Base-by-base conservation (phyloP, 176 grass and related monocot species). In the Ananas comosus region DNA sequence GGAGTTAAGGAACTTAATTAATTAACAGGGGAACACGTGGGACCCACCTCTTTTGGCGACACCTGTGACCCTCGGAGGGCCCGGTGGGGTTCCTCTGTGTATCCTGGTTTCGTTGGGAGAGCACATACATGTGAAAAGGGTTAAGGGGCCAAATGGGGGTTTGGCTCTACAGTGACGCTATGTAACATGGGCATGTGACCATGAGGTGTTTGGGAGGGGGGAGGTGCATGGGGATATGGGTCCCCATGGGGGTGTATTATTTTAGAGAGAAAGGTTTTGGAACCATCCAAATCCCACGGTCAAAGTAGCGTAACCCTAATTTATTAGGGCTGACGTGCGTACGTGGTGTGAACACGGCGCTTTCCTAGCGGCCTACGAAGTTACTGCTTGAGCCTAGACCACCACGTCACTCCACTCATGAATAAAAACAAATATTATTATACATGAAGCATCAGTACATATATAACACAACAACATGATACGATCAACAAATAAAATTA, bases 311-410 rank as follows among this genome's bases (percentile, higher is more conserved):
- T 14, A 21, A 16, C 70, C 70, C 25, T 22, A 12, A 59, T 61
- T 61, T 72, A 61, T 22, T 61, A 72, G 70, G 70, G 70, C 70
- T 72, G 53, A 72, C 70, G 70, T 61, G 13, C 53, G 18, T 52
- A 61, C 70, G 70, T 61, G 12, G 27, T 28, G 13, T 42, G 21
- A 13, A 12, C 69, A 10, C 48, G 48, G 33, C 33, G 33, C 5
- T 42, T 42, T 7, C 16, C 52, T 56, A 13, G 52, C 11, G 52
- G 52, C 4, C 52, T 56, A 12, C 10, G 4, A 56, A 12, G 2
- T 56, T 12, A 56, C 52, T 56, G 16, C 16, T 42, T 42, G 5
- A 4, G 0, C 33, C 33, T 42, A 42, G 33, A 42, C 33, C 33
- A 42, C 33, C 33, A 42, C 33, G 33, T 42, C 33, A 42, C 33